Evolutionary conservation across 768 basidiomycete genomes (phyloP), one percentile per base, ranked within the genome.

Genomic region (Kwoniella newhampshirensis): DNA sequence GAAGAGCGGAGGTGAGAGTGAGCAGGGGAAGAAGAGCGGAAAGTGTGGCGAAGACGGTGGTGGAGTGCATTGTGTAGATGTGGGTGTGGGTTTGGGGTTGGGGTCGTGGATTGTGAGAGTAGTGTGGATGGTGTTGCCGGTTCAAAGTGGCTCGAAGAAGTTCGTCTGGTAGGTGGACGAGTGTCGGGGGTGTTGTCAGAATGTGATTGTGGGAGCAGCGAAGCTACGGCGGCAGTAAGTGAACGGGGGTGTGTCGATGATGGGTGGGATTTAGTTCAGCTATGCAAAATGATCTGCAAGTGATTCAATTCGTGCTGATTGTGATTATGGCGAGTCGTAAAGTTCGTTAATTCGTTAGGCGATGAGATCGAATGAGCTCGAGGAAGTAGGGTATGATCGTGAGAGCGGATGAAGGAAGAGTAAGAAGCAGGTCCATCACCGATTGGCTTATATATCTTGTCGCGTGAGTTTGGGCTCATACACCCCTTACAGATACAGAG

Each of bases 141-240:
- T 6, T 32, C 13, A 6, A 32, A 6, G 32, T 32, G n/a, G n/a
- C n/a, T n/a, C n/a, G n/a, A n/a, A n/a, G n/a, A n/a, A n/a, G n/a
- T n/a, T n/a, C n/a, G n/a, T n/a, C n/a, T n/a, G n/a, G n/a, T n/a
- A n/a, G n/a, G n/a, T n/a, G n/a, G n/a, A n/a, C n/a, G n/a, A n/a
- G n/a, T n/a, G n/a, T n/a, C n/a, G n/a, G n/a, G n/a, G n/a, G n/a
- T n/a, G n/a, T n/a, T n/a, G n/a, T n/a, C n/a, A n/a, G n/a, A n/a
- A 74, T 60, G 54, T 73, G 63, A 60, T 56, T 63, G 62, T 51
- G 39, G 6, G 8, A 13, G n/a, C n/a, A n/a, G 27, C 25, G 32
- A 30, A 21, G 28, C 2, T 2, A 41, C 40, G 52, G 46, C 37
- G 45, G 53, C 37, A 37, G 27, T n/a, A 51, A 35, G 37, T 4